phyloP scores from a whole-genome alignment of 345 rosid genomes.

The Eucalyptus curtisii region DNA sequence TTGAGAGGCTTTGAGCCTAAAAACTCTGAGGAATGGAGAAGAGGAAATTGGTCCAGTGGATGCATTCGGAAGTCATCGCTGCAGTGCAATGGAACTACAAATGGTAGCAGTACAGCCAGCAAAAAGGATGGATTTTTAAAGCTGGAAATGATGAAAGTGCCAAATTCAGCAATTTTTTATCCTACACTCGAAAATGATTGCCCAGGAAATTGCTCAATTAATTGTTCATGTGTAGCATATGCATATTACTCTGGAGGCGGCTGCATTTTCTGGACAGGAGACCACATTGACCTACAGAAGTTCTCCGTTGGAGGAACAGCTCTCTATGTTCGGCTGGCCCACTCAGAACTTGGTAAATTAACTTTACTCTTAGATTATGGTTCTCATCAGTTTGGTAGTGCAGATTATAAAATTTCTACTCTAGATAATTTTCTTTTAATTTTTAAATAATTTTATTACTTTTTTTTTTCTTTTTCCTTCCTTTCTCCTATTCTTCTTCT shows the following conservation, averaged over 20 bases:
- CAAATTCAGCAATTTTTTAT: neutral
- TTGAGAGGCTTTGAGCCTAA: conserved; percentile 1
- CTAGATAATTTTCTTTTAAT: no score
- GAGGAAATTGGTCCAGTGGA: conserved; percentile 10
- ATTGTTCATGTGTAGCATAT: conserved; percentile 19
- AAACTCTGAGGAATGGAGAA: conserved; percentile 2
- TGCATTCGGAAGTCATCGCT: conserved; percentile 3
- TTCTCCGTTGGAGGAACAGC: neutral
- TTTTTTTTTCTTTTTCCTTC: no score
- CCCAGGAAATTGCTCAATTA: neutral
- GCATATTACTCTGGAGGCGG: conserved; percentile 3
- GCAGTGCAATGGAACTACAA: neutral
- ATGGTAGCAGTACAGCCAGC: neutral
- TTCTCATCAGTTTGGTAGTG: neutral
- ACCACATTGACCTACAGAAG: conserved; percentile 1
- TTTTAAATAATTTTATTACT: no score
- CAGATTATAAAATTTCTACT: no score
- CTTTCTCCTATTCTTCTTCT: no score
- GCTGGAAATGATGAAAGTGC: conserved; percentile 1
- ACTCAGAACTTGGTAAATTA: conserved; percentile 2
- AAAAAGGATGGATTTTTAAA: conserved; percentile 5
- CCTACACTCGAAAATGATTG: neutral
- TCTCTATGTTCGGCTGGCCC: conserved; percentile 2
- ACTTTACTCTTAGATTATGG: neutral
- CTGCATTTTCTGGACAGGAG: conserved; percentile 3